Evolutionary conservation across 116 monocot species (phyloP).

Genomic region (Thalassia testudinum): DNA sequence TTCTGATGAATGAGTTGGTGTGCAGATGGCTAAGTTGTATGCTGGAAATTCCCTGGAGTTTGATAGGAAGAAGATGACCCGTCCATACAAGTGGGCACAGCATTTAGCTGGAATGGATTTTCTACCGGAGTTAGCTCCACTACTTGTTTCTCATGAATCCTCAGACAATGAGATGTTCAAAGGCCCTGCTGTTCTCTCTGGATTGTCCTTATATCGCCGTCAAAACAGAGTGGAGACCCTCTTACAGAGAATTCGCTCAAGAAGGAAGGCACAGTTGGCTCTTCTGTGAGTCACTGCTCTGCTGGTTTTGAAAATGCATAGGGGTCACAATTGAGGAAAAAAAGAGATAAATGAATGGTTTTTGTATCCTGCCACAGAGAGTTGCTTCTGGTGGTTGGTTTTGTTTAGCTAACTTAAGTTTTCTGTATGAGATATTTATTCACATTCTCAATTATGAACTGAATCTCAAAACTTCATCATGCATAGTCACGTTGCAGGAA

Average conservation of each 20-base stretch:
- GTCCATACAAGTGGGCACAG: slow-evolving; percentile 97
- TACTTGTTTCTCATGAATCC: slow-evolving; percentile 14
- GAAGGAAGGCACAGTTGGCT: slow-evolving; percentile 88
- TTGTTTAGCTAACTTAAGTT: neutral
- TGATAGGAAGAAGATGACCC: slow-evolving; percentile 37
- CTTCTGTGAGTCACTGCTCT: slow-evolving; percentile 88
- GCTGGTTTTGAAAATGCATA: neutral
- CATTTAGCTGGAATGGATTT: slow-evolving; percentile 97
- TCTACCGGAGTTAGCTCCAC: slow-evolving; percentile 65
- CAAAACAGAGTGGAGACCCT: slow-evolving; percentile 74
- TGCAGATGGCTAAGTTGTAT: slow-evolving; percentile 74
- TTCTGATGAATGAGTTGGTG: no score
- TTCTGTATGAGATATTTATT: neutral
- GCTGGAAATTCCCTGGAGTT: slow-evolving; percentile 40
- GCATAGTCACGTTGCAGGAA: neutral
- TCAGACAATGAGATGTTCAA: slow-evolving; percentile 12
- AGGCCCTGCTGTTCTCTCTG: slow-evolving; percentile 27
- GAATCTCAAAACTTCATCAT: neutral
- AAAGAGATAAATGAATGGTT: no score
- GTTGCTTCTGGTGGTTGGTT: no score
- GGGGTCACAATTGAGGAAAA: no score
- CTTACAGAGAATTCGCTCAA: slow-evolving; percentile 77
- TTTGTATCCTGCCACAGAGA: no score
- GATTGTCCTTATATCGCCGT: slow-evolving; percentile 64
- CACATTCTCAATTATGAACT: neutral